Evolutionary conservation across 805 yeast genomes (phyloP).

Genomic region (Saccharomycopsis malanga): DNA sequence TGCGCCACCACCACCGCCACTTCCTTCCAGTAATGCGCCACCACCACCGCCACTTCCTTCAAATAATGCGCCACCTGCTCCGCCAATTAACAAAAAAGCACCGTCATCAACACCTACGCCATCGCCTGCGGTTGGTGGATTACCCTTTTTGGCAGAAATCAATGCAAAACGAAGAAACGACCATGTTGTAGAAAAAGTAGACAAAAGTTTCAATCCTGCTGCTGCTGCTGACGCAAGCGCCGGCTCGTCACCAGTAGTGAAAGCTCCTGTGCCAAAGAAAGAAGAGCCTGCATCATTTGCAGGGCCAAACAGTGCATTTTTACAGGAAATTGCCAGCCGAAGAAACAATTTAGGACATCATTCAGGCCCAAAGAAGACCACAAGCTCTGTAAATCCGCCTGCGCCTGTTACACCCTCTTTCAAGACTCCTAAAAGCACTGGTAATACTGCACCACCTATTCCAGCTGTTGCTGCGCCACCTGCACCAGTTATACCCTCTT

Average conservation of each 20-base stretch:
- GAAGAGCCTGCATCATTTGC: background rate
- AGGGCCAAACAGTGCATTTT: conserved; percentile 2
- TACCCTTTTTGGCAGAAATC: conserved; percentile 55
- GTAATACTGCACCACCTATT: conserved; percentile 23
- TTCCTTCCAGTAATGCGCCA: conserved; percentile 23
- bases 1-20: conserved; percentile 23
- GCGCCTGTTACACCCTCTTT: conserved; percentile 24
- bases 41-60: conserved; percentile 25
- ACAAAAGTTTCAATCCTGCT: conserved; percentile 24
- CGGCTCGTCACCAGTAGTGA: conserved; percentile 1
- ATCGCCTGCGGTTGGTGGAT: conserved; percentile 33
- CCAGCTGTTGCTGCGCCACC: conserved; percentile 23
- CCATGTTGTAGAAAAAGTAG: conserved; percentile 39
- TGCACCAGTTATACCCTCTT: conserved; percentile 16
- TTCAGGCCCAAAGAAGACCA: conserved; percentile 24
- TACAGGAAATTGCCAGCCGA: conserved; percentile 11
- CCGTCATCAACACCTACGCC: conserved; percentile 25
- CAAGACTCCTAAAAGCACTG: conserved; percentile 23
- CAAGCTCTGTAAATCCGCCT: conserved; percentile 20
- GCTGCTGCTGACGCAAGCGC: conserved; percentile 13
- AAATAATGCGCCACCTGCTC: conserved; percentile 20
- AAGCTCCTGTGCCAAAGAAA: conserved; percentile 15
- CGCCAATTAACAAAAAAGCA: background rate
- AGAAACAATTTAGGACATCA: background rate
- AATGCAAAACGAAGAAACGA: conserved; percentile 48